These are phyloP conservation scores for Vitis hybrid DNA, from an alignment of 177 flowering plant genomes.

Conservation along the genomic window DNA sequence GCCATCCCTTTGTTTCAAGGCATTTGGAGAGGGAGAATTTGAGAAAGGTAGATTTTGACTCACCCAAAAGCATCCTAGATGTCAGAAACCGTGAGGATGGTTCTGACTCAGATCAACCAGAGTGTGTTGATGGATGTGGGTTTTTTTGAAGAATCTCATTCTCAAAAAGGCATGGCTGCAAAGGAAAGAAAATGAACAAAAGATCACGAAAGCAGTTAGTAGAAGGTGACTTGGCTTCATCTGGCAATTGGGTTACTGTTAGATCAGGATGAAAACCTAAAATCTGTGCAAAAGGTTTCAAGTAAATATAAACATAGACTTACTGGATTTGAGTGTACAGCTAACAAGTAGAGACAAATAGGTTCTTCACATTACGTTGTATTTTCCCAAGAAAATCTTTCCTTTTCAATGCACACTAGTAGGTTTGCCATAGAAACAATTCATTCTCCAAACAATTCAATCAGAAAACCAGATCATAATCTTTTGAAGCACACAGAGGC, in stretches of 20 bases:
- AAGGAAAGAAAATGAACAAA: slow-evolving; percentile 1
- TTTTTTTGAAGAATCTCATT: slow-evolving; percentile 20
- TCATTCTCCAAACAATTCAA: too few species aligned
- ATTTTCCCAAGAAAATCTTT: too few species aligned
- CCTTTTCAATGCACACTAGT: too few species aligned
- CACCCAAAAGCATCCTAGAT: slow-evolving; percentile 47
- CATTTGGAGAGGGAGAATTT: not conserved
- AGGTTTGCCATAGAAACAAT: too few species aligned
- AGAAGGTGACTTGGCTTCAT: slow-evolving; percentile 16
- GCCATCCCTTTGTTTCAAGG: slow-evolving; percentile 52
- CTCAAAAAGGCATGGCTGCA: slow-evolving; percentile 5
- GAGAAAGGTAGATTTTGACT: slow-evolving; percentile 9
- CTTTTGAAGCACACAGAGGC: too few species aligned
- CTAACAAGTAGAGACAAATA: not conserved
- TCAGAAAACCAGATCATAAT: too few species aligned
- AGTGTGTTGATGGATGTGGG: slow-evolving; percentile 2
- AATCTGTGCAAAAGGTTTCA: not conserved
- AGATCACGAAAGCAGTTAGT: slow-evolving; percentile 1
- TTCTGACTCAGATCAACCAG: slow-evolving; percentile 21
- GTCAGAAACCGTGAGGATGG: slow-evolving; percentile 11
- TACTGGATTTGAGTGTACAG: slow-evolving; percentile 13
- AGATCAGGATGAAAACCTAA: slow-evolving; percentile 25
- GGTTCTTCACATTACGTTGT: too few species aligned
- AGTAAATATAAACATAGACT: slow-evolving; percentile 7
- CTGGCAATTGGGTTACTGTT: slow-evolving; percentile 50